Evolutionary conservation across 2,329 filamentous ascomycete genomes (phyloP).

Genomic region (Aspergillus texensis): DNA sequence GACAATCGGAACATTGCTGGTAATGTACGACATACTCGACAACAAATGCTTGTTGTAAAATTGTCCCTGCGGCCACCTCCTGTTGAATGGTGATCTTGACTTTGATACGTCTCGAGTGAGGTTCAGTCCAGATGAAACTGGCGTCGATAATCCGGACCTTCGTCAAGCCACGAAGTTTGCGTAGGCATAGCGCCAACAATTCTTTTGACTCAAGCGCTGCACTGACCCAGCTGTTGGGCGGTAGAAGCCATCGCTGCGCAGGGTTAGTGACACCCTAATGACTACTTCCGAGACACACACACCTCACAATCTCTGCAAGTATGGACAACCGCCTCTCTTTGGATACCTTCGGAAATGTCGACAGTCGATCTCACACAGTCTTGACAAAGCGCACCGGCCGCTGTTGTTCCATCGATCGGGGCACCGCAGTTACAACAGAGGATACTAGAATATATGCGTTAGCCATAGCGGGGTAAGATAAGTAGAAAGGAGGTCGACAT

Average conservation of each 20-base stretch:
- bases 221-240: constrained; percentile 82
- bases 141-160: constrained; percentile 96
- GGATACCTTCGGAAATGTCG: constrained; percentile 89
- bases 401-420: constrained; percentile 86
- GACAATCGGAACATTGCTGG: constrained; percentile 93
- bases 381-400: constrained; percentile 86
- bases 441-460: constrained; percentile 59
- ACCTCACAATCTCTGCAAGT: constrained; percentile 88
- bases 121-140: constrained; percentile 97
- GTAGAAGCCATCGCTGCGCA: constrained; percentile 73
- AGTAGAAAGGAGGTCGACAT: constrained; percentile 28
- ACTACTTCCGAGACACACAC: neutral
- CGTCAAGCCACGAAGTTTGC: constrained; percentile 80
- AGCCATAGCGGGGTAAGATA: constrained; percentile 15
- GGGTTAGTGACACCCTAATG: neutral
- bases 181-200: constrained; percentile 85
- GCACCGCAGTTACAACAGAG: constrained; percentile 98
- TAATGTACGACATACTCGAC: constrained; percentile 87
- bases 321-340: constrained; percentile 85
- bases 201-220: constrained; percentile 87
- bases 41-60: constrained; percentile 91
- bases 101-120: constrained; percentile 88
- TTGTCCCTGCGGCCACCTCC: constrained; percentile 64
- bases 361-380: constrained; percentile 94
- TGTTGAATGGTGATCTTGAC: constrained; percentile 93